Base-by-base conservation (phyloP, 2,329 filamentous ascomycete species). In the Hypoxylon sp. region DNA sequence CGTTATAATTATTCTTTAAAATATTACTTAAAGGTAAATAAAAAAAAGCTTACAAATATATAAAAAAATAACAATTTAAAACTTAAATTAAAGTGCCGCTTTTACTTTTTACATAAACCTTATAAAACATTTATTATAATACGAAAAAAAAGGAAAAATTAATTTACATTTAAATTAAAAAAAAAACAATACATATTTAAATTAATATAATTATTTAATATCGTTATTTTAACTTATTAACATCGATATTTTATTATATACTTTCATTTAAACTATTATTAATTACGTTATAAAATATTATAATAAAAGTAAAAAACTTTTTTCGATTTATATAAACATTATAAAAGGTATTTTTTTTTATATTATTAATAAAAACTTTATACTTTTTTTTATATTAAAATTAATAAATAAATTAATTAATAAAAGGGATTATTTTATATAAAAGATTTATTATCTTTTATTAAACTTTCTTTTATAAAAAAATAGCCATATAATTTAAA, bases 211-310 rank as follows among this genome's bases (percentile, higher is more conserved):
- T 24, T 21, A 24, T 24, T 24, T 47, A 24, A 47, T 47, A 24
- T 47, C 15, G 10, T 27, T 47, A 24, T 48, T 13, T 48, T 48
- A 48, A n/a, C 10, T 48, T 29, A 29, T 13, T 29, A 48, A 48
- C 15, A 48, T 48, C 3, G 29, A 48, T 48, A 48, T 48, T 29
- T 48, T 6, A 29, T 15, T n/a, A 4, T 48, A 48, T 48, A 48
- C n/a, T 15, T 48, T 3, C 15, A 48, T 48, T 13, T 15, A 48
- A 48, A n/a, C 7, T n/a, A 29, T 48, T 29, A 13, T 48, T 29
- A 48, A 48, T 29, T 48, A 48, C 15, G 27, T 48, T 29, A 48
- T 29, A 29, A 48, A 48, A 48, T 48, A 48, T 48, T 48, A 48
- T 48, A 48, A 48, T 48, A 48, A 48, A 48, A 29, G 11, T 15